phyloP scores from a whole-genome alignment of 148 eudicot genomes.

The Spergularia marina region DNA sequence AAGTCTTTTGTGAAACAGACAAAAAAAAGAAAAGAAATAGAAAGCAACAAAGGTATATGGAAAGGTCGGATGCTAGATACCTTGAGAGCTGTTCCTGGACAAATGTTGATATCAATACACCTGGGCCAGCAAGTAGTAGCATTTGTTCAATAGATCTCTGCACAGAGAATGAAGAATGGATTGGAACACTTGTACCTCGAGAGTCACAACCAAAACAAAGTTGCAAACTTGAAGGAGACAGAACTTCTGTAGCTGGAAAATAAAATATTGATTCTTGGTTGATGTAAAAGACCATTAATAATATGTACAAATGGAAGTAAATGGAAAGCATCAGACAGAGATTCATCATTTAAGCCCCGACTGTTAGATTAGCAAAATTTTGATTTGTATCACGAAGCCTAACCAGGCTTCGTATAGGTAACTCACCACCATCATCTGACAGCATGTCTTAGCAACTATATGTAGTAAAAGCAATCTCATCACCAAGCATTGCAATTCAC shows the following conservation, averaged over 20 bases:
- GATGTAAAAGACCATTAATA: neutral
- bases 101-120: conserved; percentile 90
- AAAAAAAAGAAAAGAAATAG: neutral
- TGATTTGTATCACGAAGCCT: too few relatives aligned
- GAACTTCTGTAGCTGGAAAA: neutral
- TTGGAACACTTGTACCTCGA: conserved; percentile 4
- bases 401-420: too few relatives aligned
- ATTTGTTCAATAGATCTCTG: conserved; percentile 89
- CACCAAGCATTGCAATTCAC: too few relatives aligned
- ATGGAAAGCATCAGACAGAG: too few relatives aligned
- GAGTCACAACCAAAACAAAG: neutral
- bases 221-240: neutral
- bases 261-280: neutral
- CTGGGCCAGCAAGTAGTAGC: conserved; percentile 96
- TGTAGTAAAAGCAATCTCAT: too few relatives aligned
- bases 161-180: conserved; percentile 9
- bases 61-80: too few relatives aligned
- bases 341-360: too few relatives aligned
- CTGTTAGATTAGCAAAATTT: too few relatives aligned
- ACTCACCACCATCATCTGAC: too few relatives aligned
- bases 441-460: too few relatives aligned
- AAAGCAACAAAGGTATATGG: neutral
- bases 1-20: neutral
- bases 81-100: too few relatives aligned
- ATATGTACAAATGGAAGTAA: neutral